These are phyloP conservation scores for Oryza coarctata DNA, from an alignment of 176 grass and related monocot species.

Conservation along the genomic window DNA sequence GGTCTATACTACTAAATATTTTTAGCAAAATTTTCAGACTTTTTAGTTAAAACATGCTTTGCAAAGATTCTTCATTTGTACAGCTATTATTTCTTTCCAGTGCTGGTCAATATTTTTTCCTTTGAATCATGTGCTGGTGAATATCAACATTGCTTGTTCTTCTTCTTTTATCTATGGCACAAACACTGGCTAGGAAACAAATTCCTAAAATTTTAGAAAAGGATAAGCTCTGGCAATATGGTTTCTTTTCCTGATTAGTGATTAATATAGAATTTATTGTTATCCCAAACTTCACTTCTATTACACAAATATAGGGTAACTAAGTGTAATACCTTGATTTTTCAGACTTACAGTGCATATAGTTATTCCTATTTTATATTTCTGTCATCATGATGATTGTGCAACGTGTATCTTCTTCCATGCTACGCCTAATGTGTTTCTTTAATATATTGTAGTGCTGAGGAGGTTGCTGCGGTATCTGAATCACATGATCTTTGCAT, in stretches of 20 bases:
- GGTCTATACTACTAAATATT: neutral
- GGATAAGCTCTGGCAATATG: neutral
- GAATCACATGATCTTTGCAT: slow-evolving; percentile 91
- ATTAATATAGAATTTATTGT: neutral
- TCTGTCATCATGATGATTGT: neutral
- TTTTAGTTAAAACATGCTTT: neutral
- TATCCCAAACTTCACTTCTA: neutral
- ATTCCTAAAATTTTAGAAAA: slow-evolving; percentile 1
- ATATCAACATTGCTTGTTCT: slow-evolving; percentile 34
- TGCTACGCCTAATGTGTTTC: slow-evolving; percentile 18
- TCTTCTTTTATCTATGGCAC: neutral
- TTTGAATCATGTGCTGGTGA: neutral
- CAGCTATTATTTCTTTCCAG: slow-evolving; percentile 1
- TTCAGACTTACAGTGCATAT: neutral
- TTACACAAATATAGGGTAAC: neutral
- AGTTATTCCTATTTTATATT: neutral
- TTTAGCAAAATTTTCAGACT: neutral
- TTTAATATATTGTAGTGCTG: slow-evolving; percentile 57
- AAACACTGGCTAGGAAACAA: neutral
- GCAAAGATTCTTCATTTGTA: slow-evolving; percentile 10
- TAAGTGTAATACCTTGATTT: neutral
- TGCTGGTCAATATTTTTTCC: too few relatives aligned
- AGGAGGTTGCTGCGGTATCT: slow-evolving; percentile 63
- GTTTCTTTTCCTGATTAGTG: neutral
- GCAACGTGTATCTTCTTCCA: slow-evolving; percentile 1